These are phyloP conservation scores for Pulveroboletus sp. DNA, from an alignment of 768 basidiomycete species.

Conservation along the genomic window DNA sequence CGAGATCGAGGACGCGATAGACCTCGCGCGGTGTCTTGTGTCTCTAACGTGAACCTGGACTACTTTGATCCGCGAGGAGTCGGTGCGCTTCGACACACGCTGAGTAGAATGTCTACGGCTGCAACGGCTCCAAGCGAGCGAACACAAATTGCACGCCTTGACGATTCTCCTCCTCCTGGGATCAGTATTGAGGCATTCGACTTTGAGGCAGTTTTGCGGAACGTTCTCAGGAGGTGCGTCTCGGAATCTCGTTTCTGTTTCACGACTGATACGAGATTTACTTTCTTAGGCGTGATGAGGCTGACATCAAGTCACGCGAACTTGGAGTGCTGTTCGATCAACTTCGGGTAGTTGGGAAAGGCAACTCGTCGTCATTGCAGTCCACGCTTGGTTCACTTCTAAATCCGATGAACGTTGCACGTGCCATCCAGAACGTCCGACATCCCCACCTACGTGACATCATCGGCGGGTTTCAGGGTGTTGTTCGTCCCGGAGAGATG, in stretches of 20 bases:
- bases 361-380: constrained; percentile 52
- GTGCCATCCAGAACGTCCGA: constrained; percentile 42
- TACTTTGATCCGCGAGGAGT: constrained; percentile 57
- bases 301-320: constrained; percentile 48
- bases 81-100: constrained; percentile 14
- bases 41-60: constrained; percentile 41
- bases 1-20: background rate
- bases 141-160: background rate
- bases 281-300: constrained; percentile 41
- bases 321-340: constrained; percentile 62
- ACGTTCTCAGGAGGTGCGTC: constrained; percentile 23
- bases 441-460: constrained; percentile 64
- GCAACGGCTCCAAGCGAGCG: constrained; percentile 7
- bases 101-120: constrained; percentile 16
- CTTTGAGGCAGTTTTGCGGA: constrained; percentile 27
- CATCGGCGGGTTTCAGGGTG: constrained; percentile 51
- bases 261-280: background rate
- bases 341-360: constrained; percentile 58
- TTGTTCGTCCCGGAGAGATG: constrained; percentile 65
- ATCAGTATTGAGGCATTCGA: constrained; percentile 27
- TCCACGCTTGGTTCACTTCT: constrained; percentile 62
- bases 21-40: constrained; percentile 1
- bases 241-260: background rate
- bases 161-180: background rate
- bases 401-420: constrained; percentile 47